Evolutionary conservation across 441 rosid genomes (phyloP).

Genomic region (Melastoma candidum): DNA sequence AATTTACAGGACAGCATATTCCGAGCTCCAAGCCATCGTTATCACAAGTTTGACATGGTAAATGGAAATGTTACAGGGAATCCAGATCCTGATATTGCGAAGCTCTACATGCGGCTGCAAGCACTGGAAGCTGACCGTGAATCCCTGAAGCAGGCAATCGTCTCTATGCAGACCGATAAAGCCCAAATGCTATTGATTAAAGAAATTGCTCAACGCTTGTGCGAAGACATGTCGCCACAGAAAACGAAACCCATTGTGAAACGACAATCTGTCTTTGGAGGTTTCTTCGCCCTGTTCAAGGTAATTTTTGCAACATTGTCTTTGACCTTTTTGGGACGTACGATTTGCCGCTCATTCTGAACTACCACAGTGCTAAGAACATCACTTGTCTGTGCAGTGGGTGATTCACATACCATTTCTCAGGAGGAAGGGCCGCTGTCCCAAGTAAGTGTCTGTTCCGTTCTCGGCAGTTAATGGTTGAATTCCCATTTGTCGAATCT

Average conservation of each 20-base stretch:
- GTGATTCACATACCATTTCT: too few species aligned
- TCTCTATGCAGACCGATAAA: conserved; percentile 16
- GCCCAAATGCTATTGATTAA: conserved; percentile 12
- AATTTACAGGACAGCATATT: not conserved
- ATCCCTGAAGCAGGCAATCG: conserved; percentile 16
- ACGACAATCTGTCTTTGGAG: not conserved
- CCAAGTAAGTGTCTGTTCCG: too few species aligned
- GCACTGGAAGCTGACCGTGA: conserved; percentile 19
- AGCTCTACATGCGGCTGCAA: conserved; percentile 16
- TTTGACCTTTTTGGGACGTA: too few species aligned
- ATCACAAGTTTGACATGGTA: too few species aligned
- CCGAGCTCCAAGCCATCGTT: too few species aligned
- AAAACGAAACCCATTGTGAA: conserved; percentile 5
- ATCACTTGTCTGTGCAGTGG: too few species aligned
- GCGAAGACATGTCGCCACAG: conserved; percentile 12
- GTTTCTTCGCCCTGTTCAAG: conserved; percentile 12
- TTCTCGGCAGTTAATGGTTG: too few species aligned
- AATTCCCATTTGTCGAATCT: too few species aligned
- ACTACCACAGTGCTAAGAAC: too few species aligned
- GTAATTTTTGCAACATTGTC: not conserved
- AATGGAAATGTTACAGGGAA: too few species aligned
- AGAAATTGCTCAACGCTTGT: conserved; percentile 17
- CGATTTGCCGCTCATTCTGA: too few species aligned
- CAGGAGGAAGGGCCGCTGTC: too few species aligned
- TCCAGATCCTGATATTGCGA: conserved; percentile 14